Base-by-base conservation (phyloP, 495 filamentous ascomycete species). In the Talaromyces stipitatus region DNA sequence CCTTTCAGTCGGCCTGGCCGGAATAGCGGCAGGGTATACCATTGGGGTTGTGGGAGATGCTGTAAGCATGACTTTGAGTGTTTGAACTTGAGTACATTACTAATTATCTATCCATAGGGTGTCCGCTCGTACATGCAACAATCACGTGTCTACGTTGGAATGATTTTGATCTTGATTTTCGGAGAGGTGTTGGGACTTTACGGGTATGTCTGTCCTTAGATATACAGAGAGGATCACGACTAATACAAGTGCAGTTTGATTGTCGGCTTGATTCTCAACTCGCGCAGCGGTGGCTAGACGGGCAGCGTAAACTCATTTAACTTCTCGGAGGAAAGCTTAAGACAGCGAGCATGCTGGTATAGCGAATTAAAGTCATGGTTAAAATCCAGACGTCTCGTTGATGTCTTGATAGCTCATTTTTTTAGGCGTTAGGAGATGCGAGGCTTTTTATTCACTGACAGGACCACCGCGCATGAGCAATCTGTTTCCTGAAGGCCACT, bases 161-260 rank as follows among this genome's bases (percentile, higher is more conserved):
- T 97, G 94, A 92, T 98, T 57, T 70, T 98, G 63, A 97, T 98
- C 59, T 79, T 98, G 62, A 98, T 98, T 82, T 98, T 98, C 68
- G 92, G 89, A 50, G 94, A 99, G 79, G 94, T 99, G 20, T 71
- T 99, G 61, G 94, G 94, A 63, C 85, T 99, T 38, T 99, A 99
- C 66, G 95, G 95, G 87, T 95, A 82, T 61, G 87, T 28, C 55
- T 47, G 20, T 47, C 2, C 4, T 26, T 5, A 10, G 10, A 18
- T 4, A 26, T 47, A 9, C 5, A 1, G 18, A 47, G 8, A 26
- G 5, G 23, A 23, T 41, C 12, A n/a, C 4, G 2, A 47, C 45
- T 48, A 26, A 48, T 27, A 4, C 30, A n/a, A 23, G 12, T 48
- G 12, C 22, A 81, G 80, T 27, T 72, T 83, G 56, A 83, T 83